Conservation (phyloP, 768 basidiomycete species). For the Crassisporium funariophilum region DNA sequence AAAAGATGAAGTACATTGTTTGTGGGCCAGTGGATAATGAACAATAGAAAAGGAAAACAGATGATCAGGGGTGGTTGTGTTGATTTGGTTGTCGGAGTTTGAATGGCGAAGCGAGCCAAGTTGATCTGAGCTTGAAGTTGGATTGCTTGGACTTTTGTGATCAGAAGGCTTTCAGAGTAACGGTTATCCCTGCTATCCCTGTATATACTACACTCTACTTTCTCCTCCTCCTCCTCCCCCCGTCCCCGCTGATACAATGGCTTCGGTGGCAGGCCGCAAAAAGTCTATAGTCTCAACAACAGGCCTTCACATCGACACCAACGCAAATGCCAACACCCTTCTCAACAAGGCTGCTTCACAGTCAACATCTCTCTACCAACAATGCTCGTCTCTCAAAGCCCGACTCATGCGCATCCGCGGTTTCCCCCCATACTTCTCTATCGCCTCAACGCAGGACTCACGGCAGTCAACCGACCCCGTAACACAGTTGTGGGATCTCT, state of each 20-base stretch:
- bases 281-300: conserved; percentile 72
- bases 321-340: conserved; percentile 73
- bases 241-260: conserved; percentile 39
- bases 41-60: conserved; percentile 2
- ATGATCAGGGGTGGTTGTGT: conserved; percentile 13
- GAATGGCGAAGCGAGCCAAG: conserved; percentile 23
- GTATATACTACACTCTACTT: conserved; percentile 8
- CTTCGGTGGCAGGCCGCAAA: conserved; percentile 70
- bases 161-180: too few relatives aligned
- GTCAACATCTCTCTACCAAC: conserved; percentile 88
- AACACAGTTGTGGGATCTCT: conserved; percentile 91
- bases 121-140: too few relatives aligned
- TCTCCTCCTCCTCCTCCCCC: conserved; percentile 20
- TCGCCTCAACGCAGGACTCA: conserved; percentile 57
- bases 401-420: conserved; percentile 78
- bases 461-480: conserved; percentile 90
- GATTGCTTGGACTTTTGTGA: too few relatives aligned
- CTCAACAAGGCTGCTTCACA: conserved; percentile 91
- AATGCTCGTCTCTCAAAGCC: conserved; percentile 78
- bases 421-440: conserved; percentile 70
- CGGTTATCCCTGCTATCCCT: too few relatives aligned
- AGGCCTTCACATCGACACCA: conserved; percentile 69
- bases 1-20: too few relatives aligned
- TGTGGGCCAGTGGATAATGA: background rate
- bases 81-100: conserved; percentile 24